Evolutionary conservation across 306 rosid species (phyloP).

Genomic region (Ochetophila trinervis): DNA sequence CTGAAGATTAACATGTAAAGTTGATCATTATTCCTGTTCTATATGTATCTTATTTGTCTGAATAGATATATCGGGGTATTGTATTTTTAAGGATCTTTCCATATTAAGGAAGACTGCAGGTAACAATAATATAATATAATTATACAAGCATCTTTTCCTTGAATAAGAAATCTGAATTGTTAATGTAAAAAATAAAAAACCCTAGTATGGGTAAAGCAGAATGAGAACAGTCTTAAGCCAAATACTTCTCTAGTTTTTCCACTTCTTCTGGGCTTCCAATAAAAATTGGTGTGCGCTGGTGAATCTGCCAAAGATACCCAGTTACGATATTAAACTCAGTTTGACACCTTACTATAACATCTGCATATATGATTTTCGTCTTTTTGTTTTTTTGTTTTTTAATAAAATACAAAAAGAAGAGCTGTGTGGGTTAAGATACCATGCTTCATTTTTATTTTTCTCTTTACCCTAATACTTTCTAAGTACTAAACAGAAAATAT

Average conservation of each 20-base stretch:
- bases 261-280: slow-evolving; percentile 41
- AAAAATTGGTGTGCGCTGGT: slow-evolving; percentile 37
- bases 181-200: slow-evolving; percentile 11
- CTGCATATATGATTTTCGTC: no score
- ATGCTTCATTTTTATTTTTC: no score
- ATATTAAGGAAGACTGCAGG: neutral
- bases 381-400: no score
- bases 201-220: neutral
- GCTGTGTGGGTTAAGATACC: no score
- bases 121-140: no score
- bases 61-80: neutral
- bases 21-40: neutral
- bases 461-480: no score
- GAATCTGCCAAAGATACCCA: slow-evolving; percentile 22
- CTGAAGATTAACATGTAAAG: neutral
- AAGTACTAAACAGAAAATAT: no score
- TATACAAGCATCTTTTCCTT: slow-evolving; percentile 1
- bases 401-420: no score
- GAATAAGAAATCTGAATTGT: neutral
- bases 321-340: neutral
- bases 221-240: slow-evolving; percentile 18
- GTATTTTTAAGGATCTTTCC: slow-evolving; percentile 13
- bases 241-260: slow-evolving; percentile 29
- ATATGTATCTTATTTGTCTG: no score
- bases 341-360: no score